Base-by-base conservation (phyloP, 1,284 basidiomycete species). In the Ganoderma meredithae region DNA sequence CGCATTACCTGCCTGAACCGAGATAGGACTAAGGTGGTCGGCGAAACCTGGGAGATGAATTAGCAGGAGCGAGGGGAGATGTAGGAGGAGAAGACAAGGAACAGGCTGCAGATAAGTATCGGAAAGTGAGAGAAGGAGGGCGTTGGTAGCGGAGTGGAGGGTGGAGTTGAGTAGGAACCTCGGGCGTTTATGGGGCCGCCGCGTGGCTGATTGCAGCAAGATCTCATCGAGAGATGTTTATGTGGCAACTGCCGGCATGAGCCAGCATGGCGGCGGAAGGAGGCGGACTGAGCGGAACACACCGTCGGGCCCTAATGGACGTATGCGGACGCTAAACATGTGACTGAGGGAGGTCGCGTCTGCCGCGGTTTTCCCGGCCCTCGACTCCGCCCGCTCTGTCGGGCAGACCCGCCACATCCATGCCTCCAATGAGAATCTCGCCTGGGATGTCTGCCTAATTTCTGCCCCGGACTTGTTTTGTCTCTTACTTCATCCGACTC, bases 281-380 rank as follows among this genome's bases (percentile, higher is more conserved):
- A 61, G 55, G 59, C 64, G 40, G 62, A 61, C 10, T 31, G 22
- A 49, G 10, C 0, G 41, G 15, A 17, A 41, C 59, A 22, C n/a
- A 2, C 25, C 12, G 44, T 31, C 60, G 70, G 65, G 56, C 12
- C 44, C 33, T 17, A 12, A 33, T 31, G 61, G 55, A 41, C 67
- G 43, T 40, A 60, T 22, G 27, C 27, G 63, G 63, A 31, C 5
- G 40, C 33, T 55, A 53, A 60, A 68, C 66, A 69, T 60, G 68
- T 68, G 68, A 67, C 70, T 56, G 63, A 12, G 13, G 64, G 44
- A 58, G 33, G 33, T 36, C 47, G 56, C 49, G 71, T 17, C 22
- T 41, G 55, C 62, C 66, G 71, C 62, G 64, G 65, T 70, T 67
- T 63, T 64, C 66, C 68, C 68, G 68, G 68, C 25, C 60, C 68